phyloP scores from a whole-genome alignment of 2,329 filamentous ascomycete genomes.

The Fusarium pseudograminearum region DNA sequence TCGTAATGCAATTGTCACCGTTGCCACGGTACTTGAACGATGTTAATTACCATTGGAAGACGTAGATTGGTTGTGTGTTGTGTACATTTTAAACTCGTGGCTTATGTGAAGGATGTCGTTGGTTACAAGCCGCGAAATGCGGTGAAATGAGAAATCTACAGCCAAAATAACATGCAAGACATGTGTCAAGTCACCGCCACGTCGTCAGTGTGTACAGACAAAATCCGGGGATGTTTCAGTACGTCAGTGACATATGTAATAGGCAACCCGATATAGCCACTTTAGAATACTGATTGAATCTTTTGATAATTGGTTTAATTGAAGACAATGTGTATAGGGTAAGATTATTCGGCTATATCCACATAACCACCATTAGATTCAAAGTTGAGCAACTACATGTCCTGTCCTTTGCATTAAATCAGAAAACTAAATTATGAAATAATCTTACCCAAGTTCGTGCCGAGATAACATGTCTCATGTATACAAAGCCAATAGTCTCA shows the following conservation, averaged over 20 bases:
- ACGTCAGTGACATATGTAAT: slow-evolving; percentile 9
- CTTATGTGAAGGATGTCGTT: neutral
- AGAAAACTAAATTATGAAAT: neutral
- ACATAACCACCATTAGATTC: neutral
- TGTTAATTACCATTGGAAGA: neutral
- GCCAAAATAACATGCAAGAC: slow-evolving; percentile 12
- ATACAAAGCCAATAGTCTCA: neutral
- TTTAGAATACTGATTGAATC: neutral
- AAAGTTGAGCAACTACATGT: neutral
- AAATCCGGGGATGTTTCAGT: slow-evolving; percentile 1
- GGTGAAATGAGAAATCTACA: slow-evolving; percentile 11
- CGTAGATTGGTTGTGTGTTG: neutral
- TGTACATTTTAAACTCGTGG: neutral
- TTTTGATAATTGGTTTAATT: neutral
- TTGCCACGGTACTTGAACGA: slow-evolving; percentile 8
- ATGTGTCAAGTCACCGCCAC: slow-evolving; percentile 21
- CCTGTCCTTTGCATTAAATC: neutral
- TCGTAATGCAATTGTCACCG: slow-evolving; percentile 35
- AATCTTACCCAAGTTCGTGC: neutral
- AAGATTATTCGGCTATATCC: neutral
- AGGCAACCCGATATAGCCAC: neutral
- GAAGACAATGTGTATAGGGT: neutral
- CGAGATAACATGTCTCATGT: neutral
- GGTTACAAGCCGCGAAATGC: neutral
- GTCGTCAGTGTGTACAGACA: slow-evolving; percentile 4